phyloP scores from a whole-genome alignment of 768 basidiomycete genomes.

The Tulasnella sp. region DNA sequence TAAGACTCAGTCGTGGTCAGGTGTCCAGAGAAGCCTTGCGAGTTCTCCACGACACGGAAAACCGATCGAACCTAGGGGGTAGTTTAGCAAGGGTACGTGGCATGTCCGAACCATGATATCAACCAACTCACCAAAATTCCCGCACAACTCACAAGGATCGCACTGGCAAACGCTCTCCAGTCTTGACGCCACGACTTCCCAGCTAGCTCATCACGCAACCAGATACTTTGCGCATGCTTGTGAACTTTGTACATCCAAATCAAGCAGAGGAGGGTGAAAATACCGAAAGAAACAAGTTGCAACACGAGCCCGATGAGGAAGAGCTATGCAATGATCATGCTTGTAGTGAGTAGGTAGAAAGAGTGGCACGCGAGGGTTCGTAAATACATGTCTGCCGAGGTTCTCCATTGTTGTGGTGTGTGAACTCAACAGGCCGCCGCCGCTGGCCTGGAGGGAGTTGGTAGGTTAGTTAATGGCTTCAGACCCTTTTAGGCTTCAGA shows the following conservation, averaged over 20 bases:
- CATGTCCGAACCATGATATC: not conserved
- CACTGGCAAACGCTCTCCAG: conserved; percentile 47
- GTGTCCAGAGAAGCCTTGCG: conserved; percentile 49
- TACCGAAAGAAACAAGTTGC: conserved; percentile 38
- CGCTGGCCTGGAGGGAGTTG: conserved; percentile 32
- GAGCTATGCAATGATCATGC: conserved; percentile 29
- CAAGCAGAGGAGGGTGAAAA: conserved; percentile 20
- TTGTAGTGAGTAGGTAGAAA: not conserved
- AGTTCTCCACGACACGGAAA: conserved; percentile 48
- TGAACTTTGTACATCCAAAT: conserved; percentile 26
- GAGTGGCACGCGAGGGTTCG: not conserved
- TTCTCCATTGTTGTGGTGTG: conserved; percentile 26
- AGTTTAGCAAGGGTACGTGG: not conserved
- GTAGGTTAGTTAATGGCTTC: conserved; percentile 2
- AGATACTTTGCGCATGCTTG: conserved; percentile 33
- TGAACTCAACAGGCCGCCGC: conserved; percentile 39
- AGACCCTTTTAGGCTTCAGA: not conserved
- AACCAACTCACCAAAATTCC: conserved; percentile 43
- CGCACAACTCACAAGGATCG: conserved; percentile 44
- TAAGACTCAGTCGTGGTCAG: conserved; percentile 48
- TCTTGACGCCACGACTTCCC: conserved; percentile 40
- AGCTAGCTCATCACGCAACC: conserved; percentile 29
- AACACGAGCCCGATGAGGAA: conserved; percentile 48
- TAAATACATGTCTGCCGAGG: conserved; percentile 31
- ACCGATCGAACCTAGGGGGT: conserved; percentile 43